Base-by-base conservation (phyloP, 2,329 filamentous ascomycete species). In the Hymenoscyphus salicellus region DNA sequence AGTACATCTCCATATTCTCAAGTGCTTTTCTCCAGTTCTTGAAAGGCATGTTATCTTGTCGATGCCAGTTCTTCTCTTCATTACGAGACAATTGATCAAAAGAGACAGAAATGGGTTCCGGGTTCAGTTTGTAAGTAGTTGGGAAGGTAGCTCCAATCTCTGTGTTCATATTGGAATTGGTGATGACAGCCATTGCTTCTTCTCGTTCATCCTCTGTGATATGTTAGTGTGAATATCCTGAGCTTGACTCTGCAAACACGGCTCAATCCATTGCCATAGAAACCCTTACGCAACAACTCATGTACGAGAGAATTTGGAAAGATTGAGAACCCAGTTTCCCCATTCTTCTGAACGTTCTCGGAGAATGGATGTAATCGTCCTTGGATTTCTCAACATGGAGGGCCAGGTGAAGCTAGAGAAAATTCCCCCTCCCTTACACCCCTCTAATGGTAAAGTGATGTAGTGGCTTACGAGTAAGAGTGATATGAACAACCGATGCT, bases 161-260 rank as follows among this genome's bases (percentile, higher is more conserved):
- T 1, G 79, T 80, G 1, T 76, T 70, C 55, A 90, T 80, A 67
- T 91, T 88, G 26, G 83, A 82, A 67, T 90, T 83, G 6, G 87
- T 90, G 66, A 89, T 80, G 74, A 89, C 89, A 16, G 81, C 84
- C 43, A 88, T 80, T 26, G 90, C 82, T 73, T 87, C 88, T 69
- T 86, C 82, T 61, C 86, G 83, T 11, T 79, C 76, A 46, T 79
- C 64, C 72, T 86, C 46, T 52, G 20, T 2, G 2, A 23, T 28
- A 23, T 52, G 20, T 52, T 5, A 52, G 11, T 52, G 14, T 52
- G 16, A 17, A 11, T 3, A 17, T 38, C 36, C 14, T 1, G 0
- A 38, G 36, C 11, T 38, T 38, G 16, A 38, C 36, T 38, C 14
- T 38, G 36, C 14, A 3, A 3, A 38, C 11, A 38, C 36, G n/a